Percentiles rank a stretch among this genome's conserved stretches.
phyloP scores from a whole-genome alignment of 495 filamentous ascomycete species.

The Astrothelium macrocarpum region DNA sequence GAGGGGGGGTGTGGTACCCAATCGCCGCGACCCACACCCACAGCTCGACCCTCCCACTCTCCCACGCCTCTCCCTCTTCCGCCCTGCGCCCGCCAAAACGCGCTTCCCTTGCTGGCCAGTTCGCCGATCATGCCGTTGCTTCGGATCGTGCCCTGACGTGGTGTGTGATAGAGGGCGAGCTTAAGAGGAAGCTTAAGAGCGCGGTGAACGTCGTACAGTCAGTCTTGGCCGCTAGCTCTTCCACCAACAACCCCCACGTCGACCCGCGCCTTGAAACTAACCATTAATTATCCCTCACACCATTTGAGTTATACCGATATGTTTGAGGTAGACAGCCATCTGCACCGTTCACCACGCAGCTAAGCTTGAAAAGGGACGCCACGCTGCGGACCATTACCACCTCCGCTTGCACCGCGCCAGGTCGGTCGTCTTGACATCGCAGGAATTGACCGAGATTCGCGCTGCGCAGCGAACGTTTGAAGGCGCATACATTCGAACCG shows the following conservation, averaged over 20 bases:
- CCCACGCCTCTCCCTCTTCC: background rate
- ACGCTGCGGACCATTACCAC: conserved; percentile 27
- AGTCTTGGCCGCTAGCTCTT: too few species aligned
- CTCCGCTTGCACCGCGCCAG: conserved; percentile 77
- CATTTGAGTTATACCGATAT: background rate
- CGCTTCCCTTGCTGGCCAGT: too few species aligned
- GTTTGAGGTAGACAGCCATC: conserved; percentile 14
- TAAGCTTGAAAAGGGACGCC: conserved; percentile 25
- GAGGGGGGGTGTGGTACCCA: conserved; percentile 3
- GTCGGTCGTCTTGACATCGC: conserved; percentile 66
- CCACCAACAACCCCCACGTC: too few species aligned
- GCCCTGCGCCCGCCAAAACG: too few species aligned
- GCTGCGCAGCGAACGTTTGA: conserved; percentile 94
- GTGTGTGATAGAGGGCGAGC: too few species aligned
- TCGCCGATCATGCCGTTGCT: too few species aligned
- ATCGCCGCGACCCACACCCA: background rate
- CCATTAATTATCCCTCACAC: too few species aligned
- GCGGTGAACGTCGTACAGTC: too few species aligned
- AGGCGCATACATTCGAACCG: conserved; percentile 91
- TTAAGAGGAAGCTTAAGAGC: too few species aligned
- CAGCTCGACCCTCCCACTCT: too few species aligned
- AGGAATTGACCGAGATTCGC: conserved; percentile 87
- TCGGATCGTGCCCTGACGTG: too few species aligned
- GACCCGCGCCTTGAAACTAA: too few species aligned
- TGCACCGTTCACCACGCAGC: background rate